A percentile compares a stretch with the other conserved stretches of the same genome.
phyloP scores from a whole-genome alignment of 1,284 basidiomycete genomes.

The Melampsora larici-populina region DNA sequence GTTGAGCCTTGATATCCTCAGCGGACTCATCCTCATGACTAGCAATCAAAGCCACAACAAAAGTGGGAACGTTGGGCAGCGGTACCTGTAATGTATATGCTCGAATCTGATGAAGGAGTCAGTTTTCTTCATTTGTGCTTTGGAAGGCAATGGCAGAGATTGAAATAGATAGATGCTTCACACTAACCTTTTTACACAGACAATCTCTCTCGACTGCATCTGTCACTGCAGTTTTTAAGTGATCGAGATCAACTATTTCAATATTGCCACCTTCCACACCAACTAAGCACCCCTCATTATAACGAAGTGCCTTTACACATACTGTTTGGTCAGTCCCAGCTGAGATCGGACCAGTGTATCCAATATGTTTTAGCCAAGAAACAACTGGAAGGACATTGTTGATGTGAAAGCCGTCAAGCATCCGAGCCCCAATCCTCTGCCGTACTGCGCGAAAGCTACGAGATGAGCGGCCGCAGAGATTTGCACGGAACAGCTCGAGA shows the following conservation, averaged over 20 bases:
- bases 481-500: too few relatives aligned
- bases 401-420: background rate
- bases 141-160: too few relatives aligned
- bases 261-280: too few relatives aligned
- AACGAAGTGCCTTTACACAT: constrained; percentile 1
- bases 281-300: too few relatives aligned
- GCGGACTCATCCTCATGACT: background rate
- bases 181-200: background rate
- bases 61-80: background rate
- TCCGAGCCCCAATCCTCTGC: too few relatives aligned
- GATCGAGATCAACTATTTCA: background rate
- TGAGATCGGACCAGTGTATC: background rate
- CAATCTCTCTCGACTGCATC: background rate
- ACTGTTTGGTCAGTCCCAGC: background rate
- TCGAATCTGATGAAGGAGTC: background rate
- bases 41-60: background rate
- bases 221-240: background rate
- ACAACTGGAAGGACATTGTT: background rate
- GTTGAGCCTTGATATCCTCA: too few relatives aligned
- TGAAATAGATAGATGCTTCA: too few relatives aligned
- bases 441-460: background rate
- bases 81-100: constrained; percentile 4
- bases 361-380: background rate
- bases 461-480: background rate
- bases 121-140: background rate